Base-by-base conservation (phyloP, 257 asterid genomes). In the Salvia miltiorrhiza region DNA sequence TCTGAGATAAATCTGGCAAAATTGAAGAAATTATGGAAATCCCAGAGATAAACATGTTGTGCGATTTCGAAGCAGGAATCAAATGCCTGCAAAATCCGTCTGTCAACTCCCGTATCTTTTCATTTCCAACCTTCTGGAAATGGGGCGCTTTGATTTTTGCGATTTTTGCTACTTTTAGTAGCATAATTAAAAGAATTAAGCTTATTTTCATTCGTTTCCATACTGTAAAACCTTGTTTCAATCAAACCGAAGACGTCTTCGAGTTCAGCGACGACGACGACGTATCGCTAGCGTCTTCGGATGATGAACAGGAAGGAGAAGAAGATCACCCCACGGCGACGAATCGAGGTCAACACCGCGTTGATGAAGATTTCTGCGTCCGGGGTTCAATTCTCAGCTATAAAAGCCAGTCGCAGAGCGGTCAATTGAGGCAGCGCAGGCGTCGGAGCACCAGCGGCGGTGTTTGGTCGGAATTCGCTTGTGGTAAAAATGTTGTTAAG, bases 121-220 rank as follows among this genome's bases (percentile, higher is more conserved):
- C 91, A 6, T 53, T 79, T 70, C 66, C 88, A 1, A 75, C 76
- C 43, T 83, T 88, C 63, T 94, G 96, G 95, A 92, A 89, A 79
- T 94, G 95, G 95, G 93, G 96, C 5, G 99, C 99, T 11, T 37
- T 94, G 9, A 66, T 91, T 74, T 74, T 94, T 2, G 95, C 96
- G 0, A 55, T 94, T 20, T 64, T 83, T 1, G 97, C 97, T 0
- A 80, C 97, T 13, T 86, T 89, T 64, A 78, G 89, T 78, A 73
- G 95, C 73, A 23, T 88, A 71, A 49, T 90, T 50, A 84, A 44
- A 58, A 76, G 87, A 65, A 55, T 84, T 24, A 91, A 87, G 74
- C 80, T 87, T 2, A 40, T 84, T 19, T 71, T 87, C 65, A 72
- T 91, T 32, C 84, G 66, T 3, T 73, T 89, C 3, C 93, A 79